These are phyloP conservation scores for Jaapia argillacea DNA, from an alignment of 768 basidiomycete species.

Conservation along the genomic window DNA sequence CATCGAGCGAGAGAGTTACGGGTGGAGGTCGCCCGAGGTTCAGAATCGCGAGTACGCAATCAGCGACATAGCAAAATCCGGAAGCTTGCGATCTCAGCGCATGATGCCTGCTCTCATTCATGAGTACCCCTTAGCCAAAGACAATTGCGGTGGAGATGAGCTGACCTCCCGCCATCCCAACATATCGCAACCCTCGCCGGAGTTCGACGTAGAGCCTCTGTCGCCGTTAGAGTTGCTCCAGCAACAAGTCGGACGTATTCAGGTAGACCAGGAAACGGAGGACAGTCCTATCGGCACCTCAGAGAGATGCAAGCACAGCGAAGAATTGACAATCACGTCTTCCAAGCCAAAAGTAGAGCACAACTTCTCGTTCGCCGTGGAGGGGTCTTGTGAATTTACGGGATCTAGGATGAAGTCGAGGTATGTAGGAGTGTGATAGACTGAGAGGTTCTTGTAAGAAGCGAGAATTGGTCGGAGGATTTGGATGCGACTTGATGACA, in stretches of 20 bases:
- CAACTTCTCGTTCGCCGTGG: conserved; percentile 4
- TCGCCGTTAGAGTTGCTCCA: conserved; percentile 72
- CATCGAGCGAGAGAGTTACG: conserved; percentile 1
- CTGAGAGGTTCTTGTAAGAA: conserved; percentile 41
- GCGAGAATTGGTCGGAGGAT: conserved; percentile 48
- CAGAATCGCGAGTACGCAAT: conserved; percentile 76
- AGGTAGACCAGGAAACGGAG: conserved; percentile 57
- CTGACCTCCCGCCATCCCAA: conserved; percentile 86
- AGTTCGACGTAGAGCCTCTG: conserved; percentile 40
- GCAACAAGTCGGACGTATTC: conserved; percentile 66
- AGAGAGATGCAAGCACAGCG: background rate
- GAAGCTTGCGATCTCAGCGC: conserved; percentile 68
- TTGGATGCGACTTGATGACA: conserved; percentile 20
- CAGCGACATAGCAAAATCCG: conserved; percentile 93
- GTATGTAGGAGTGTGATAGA: conserved; percentile 67
- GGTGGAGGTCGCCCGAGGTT: conserved; percentile 38
- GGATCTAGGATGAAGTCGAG: conserved; percentile 46
- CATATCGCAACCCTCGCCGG: conserved; percentile 57
- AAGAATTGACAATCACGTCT: conserved; percentile 31
- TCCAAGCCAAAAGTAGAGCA: conserved; percentile 46
- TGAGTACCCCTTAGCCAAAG: background rate
- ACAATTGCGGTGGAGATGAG: background rate
- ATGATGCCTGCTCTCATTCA: conserved; percentile 52
- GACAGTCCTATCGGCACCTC: conserved; percentile 56
- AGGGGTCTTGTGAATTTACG: conserved; percentile 12